These are phyloP conservation scores for Citrus reticulata DNA, from an alignment of 345 rosid genomes.

Conservation along the genomic window DNA sequence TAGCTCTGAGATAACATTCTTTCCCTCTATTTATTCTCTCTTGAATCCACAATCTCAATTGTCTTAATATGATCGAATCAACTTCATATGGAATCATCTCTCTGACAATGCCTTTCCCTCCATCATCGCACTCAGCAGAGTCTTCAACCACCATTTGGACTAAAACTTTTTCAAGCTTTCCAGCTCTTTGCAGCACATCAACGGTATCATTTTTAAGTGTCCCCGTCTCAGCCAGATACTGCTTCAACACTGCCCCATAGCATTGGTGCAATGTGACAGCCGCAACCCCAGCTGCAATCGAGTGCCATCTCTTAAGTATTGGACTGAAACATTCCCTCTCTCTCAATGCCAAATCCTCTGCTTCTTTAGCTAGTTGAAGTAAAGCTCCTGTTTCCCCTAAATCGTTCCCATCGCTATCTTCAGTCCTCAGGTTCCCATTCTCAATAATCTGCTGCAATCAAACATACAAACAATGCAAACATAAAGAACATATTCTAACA, in stretches of 20 bases:
- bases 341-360: constrained; percentile 68
- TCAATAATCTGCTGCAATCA: constrained; percentile 46
- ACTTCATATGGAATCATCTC: constrained; percentile 91
- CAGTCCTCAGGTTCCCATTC: constrained; percentile 36
- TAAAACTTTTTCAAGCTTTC: constrained; percentile 72
- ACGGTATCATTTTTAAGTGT: constrained; percentile 48
- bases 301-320: constrained; percentile 69
- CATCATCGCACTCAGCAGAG: constrained; percentile 74
- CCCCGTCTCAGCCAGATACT: constrained; percentile 51
- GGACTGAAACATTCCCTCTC: constrained; percentile 83
- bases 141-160: constrained; percentile 92
- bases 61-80: constrained; percentile 53
- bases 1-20: constrained; percentile 48
- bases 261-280: constrained; percentile 67
- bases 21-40: constrained; percentile 45
- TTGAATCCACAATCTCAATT: constrained; percentile 64
- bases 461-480: neutral
- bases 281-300: constrained; percentile 61
- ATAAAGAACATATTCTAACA: neutral
- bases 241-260: constrained; percentile 71
- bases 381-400: constrained; percentile 51
- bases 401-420: constrained; percentile 36
- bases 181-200: constrained; percentile 70
- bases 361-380: constrained; percentile 62
- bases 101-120: constrained; percentile 70